Evolutionary conservation across 495 filamentous ascomycete genomes (phyloP).

Genomic region (Hyaloscypha hepaticicola): DNA sequence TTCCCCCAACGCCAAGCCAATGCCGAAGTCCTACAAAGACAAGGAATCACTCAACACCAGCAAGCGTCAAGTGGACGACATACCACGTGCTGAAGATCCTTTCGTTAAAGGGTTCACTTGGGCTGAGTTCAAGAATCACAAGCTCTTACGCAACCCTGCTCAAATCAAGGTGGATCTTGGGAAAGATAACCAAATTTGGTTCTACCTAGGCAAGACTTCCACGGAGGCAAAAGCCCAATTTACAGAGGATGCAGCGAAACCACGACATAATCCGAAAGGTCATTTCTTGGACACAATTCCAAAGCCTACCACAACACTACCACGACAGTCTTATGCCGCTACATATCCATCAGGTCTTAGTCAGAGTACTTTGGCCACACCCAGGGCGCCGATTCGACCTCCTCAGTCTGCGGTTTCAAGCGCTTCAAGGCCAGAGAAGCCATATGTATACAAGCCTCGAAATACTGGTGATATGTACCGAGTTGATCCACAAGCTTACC

Average conservation of each 20-base stretch:
- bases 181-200: constrained; percentile 77
- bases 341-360: constrained; percentile 28
- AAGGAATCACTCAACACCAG: constrained; percentile 57
- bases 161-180: constrained; percentile 63
- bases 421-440: constrained; percentile 40
- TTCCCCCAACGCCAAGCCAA: constrained; percentile 55
- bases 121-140: constrained; percentile 75
- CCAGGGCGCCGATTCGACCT: constrained; percentile 12
- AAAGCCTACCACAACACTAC: constrained; percentile 42
- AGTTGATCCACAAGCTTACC: constrained; percentile 36
- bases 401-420: constrained; percentile 5
- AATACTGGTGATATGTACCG: constrained; percentile 32
- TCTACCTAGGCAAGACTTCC: constrained; percentile 82
- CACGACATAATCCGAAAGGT: constrained; percentile 53
- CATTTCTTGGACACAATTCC: constrained; percentile 63
- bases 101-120: constrained; percentile 70
- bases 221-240: constrained; percentile 93
- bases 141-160: constrained; percentile 45
- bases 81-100: constrained; percentile 65
- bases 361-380: constrained; percentile 27
- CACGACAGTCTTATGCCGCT: constrained; percentile 37
- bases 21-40: constrained; percentile 53
- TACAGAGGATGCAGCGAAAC: constrained; percentile 71
- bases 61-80: constrained; percentile 55
- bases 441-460: constrained; percentile 57